Evolutionary conservation across 352 stramenopile species (phyloP), one percentile per base, ranked within the genome.

Genomic region (Phytophthora megakarya): DNA sequence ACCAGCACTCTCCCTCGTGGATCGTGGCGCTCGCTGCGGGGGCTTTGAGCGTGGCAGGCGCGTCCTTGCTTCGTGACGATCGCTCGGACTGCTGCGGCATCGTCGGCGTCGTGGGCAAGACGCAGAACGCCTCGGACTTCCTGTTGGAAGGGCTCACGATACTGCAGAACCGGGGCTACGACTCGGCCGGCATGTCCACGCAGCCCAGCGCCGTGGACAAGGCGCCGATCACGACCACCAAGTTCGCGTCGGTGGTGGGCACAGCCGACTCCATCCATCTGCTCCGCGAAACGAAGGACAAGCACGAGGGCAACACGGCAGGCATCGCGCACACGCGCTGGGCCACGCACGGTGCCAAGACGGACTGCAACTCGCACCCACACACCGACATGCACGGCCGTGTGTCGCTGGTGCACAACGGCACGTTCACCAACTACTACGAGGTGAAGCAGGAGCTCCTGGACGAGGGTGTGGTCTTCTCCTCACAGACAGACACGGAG

Each of bases 281-380:
- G 38, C 79, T 98, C 26, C 72, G 87, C 16, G 72, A 93, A 39
- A 92, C 96, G 38, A 81, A 82, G 48, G 65, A 69, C 22, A 65
- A 82, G 33, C 88, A 97, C 67, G 65, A 71, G 4, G 81, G 91
- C 53, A 97, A 99, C 81, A 85, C 80, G 9, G 76, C 98, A 15
- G 98, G 97, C 42, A 99, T 99, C 67, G 98, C 96, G 26, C 98
- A 99, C 81, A 99, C 97, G n/a, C 97, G 98, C 11, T 99, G 97
- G 97, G 97, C 97, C 12, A 99, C 97, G 9, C 97, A 99, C 73
- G 98, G 97, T 42, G 76, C 86, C 47, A 99, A 99, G 74, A 99
- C 97, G 7, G 97, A 99, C 82, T 84, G 87, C 57, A 99, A 99
- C 88, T 97, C 97, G 22, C 98, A 99, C 75, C 97, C 98, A 33